Base-by-base conservation (phyloP, 345 rosid genomes). In the Dipteronia dyeriana region DNA sequence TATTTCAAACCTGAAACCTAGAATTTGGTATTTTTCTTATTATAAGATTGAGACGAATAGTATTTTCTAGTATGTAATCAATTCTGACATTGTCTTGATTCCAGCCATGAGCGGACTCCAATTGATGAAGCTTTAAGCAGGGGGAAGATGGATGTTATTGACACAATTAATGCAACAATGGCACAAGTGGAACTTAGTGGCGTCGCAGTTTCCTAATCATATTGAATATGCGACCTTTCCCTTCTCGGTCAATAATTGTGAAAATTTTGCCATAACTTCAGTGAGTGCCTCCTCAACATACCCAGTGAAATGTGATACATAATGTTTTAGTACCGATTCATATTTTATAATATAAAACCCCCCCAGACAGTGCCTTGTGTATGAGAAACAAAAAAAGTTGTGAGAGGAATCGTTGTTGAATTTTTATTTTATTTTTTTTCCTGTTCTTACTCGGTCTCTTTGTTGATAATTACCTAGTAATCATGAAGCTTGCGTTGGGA, bases 51-150 rank as follows among this genome's bases (percentile, higher is more conserved):
- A 11, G 26, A 26, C 4, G 3, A 17, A 51, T 64, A 8, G 25
- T 16, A 57, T 0, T 39, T 53, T 49, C 17, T 5, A 22, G 14
- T 9, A 57, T 34, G 19, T 66, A 57, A 64, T 64, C n/a, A 26
- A 19, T 66, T 76, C 14, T 63, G 12, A 74, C 62, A 29, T 63
- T 67, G 47, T 26, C 75, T 31, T 31, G 10, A 45, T 70, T 76
- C 79, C 88, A 96, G 98, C 86, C 92, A 91, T 47, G 98, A 96
- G 79, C 86, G 86, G 78, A 88, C 86, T 39, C 94, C 97, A 4
- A 76, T 95, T 67, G 98, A 95, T 68, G 99, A 93, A 87, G 98
- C 97, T 39, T 75, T 92, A 75, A 85, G 83, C 75, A 81, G 74
- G 66, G 95, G 91, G 64, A 91, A 91, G 84, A 71, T 88, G 88